Evolutionary conservation across 441 rosid genomes (phyloP), one percentile per base, ranked within the genome.

Genomic region (Dalechampia spathulata): DNA sequence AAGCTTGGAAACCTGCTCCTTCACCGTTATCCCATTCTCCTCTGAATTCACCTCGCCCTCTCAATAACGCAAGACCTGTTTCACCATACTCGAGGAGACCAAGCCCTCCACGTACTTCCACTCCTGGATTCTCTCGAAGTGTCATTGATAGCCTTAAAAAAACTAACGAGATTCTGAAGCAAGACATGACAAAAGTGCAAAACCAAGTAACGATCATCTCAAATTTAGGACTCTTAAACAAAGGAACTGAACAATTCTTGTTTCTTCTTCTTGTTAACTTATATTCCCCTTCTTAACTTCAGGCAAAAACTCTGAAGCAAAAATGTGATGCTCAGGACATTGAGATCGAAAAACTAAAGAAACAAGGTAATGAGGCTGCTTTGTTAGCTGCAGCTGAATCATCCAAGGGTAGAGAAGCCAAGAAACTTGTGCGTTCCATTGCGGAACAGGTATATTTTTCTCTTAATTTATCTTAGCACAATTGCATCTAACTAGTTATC

Each of bases 61-160:
- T 75, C 32, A 39, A 64, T 27, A 69, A 36, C 70, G 73, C 78
- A n/a, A 77, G 88, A 68, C 32, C 88, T 21, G 27, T 65, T 57
- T 76, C 96, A 16, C 84, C 90, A 0, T 82, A 83, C 67, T 62
- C 86, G 3, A 80, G 93, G 69, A 80, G 82, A 66, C 71, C 90
- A 16, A 87, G 90, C 69, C 86, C 98, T 57, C 82, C 98, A 6
- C 88, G 83, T 1, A 37, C 80, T 57, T 43, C 70, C 1, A 58
- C 68, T 23, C 66, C 83, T 13, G 80, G 85, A 56, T 85, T 91
- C 65, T 85, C 98, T 0, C 83, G 88, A 66, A 73, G 78, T 19
- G 75, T 91, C 36, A 69, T 91, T 30, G 96, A 87, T 62, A 87
- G 98, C 74, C 85, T 91, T 4, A 87, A 75, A 69, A 91, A 82